Base-by-base conservation (phyloP, 2,329 filamentous ascomycete species). In the Endoconidiophora polonica region DNA sequence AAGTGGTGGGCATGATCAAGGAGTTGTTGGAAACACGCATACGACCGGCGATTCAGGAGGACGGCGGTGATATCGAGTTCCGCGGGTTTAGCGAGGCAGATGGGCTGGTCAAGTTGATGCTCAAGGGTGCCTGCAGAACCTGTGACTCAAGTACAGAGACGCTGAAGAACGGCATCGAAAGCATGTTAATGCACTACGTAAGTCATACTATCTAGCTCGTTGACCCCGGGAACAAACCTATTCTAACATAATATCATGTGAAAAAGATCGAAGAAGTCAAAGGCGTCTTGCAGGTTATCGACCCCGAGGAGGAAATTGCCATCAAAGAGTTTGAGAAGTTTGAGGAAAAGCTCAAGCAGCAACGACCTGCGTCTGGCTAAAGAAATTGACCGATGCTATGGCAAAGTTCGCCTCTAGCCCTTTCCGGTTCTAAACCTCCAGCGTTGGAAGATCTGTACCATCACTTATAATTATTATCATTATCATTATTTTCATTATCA, bases 1-100 rank as follows among this genome's bases (percentile, higher is more conserved):
- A 98, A 66, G 86, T 95, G 9, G 83, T 98, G 6, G 83, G 86
- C 53, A 96, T 96, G 91, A 96, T 98, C 67, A 94, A 96, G 69
- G 91, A 98, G 67, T 70, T 98, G 29, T 72, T 98, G 36, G 91
- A 98, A 66, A 98, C 91, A 23, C 75, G 91, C 55, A 94, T 98
- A 60, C 76, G 91, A 41, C 91, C 91, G 0, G 85, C 90, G 1
- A 98, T 98, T 55, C 91, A 96, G 64, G 91, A 96, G 63, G 91
- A 98, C 58, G 91, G 91, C 44, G 91, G 91, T 43, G 91, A 98
- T 63, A 96, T 98, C 60, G 91, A 98, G 64, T 93, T 90, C 63
- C 73, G 85, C 16, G 90, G 90, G 1, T 96, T 96, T 59, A 76
- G 87, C 57, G 50, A 49, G 46, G 75, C 86, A 58, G 50, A 66